These are phyloP conservation scores for Kazachstania kunashirensis DNA, from an alignment of 805 yeast genomes.

Conservation along the genomic window DNA sequence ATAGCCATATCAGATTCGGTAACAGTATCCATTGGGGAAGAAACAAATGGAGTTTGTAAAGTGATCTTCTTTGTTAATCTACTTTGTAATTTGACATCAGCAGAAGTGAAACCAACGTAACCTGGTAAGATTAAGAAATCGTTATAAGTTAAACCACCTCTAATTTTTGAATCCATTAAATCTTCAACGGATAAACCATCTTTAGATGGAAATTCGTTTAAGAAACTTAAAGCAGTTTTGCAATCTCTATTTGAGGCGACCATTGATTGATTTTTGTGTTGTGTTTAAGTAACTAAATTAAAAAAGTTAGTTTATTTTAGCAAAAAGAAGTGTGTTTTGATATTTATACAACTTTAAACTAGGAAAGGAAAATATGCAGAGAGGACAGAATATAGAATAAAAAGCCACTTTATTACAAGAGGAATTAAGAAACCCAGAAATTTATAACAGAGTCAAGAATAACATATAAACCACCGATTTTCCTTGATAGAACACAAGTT, in stretches of 20 bases:
- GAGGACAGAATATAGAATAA: no score
- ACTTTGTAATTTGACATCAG: slow-evolving; percentile 68
- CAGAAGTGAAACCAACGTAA: slow-evolving; percentile 79
- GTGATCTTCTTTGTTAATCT: slow-evolving; percentile 86
- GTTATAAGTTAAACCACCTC: slow-evolving; percentile 97
- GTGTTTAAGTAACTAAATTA: neutral
- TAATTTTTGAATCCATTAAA: slow-evolving; percentile 78
- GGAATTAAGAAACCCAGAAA: no score
- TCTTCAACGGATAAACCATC: slow-evolving; percentile 82
- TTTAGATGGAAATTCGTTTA: slow-evolving; percentile 53
- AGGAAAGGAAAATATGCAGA: no score
- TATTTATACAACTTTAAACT: no score
- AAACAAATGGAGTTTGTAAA: slow-evolving; percentile 87
- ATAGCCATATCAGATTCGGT: slow-evolving; percentile 97
- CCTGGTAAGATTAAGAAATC: slow-evolving; percentile 95
- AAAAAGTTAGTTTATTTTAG: neutral
- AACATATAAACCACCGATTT: no score
- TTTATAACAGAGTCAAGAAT: no score
- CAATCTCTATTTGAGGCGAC: slow-evolving; percentile 30
- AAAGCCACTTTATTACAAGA: no score
- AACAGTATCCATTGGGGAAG: slow-evolving; percentile 99
- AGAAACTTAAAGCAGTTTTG: slow-evolving; percentile 56
- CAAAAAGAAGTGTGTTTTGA: no score
- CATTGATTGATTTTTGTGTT: no score
- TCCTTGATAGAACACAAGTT: no score